Evolutionary conservation across 768 basidiomycete species (phyloP), one percentile per base, ranked within the genome.

Genomic region (Serendipita sp.): DNA sequence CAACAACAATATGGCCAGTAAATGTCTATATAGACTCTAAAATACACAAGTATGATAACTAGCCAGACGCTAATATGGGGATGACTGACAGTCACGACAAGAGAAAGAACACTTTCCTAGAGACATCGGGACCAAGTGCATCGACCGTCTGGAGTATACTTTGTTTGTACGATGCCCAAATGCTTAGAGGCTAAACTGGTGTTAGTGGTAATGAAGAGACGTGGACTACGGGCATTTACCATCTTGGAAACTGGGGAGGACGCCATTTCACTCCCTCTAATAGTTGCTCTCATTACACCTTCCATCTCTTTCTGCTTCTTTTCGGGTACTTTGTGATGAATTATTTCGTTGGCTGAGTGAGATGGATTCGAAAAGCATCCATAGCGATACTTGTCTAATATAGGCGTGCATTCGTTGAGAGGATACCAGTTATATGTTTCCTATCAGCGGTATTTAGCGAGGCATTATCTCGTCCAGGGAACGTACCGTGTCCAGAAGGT

Each of bases 381-480:
- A 72, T 89, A 89, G 72, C 83, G 79, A 70, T 84, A 75, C 68
- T 76, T 76, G 38, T 91, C 83, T 7, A 98, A 77, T n/a, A 83
- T 69, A 0, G 80, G 75, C 28, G 72, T 72, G 69, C 89, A 91
- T 18, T 70, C 70, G 45, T 81, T 74, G 3, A 95, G 73, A 15
- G 86, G 85, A 71, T 83, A 79, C 85, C 91, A 96, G 3, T 79
- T 78, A 69, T 87, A 86, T 1, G 83, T 85, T 73, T 87, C 90
- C 89, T 93, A 69, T 41, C 38, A 23, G 10, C 41, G 23, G 64
- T 45, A 18, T 54, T 46, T 32, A 36, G 34, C 56, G n/a, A 13
- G 8, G 44, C 60, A 35, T 60, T 38, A 51, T 10, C 18, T 15
- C 28, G 32, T 34, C 15, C 18, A 16, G 52, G 48, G 34, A 65